These are phyloP conservation scores for Phytophthora multivora DNA, from an alignment of 352 stramenopile species.

Conservation along the genomic window DNA sequence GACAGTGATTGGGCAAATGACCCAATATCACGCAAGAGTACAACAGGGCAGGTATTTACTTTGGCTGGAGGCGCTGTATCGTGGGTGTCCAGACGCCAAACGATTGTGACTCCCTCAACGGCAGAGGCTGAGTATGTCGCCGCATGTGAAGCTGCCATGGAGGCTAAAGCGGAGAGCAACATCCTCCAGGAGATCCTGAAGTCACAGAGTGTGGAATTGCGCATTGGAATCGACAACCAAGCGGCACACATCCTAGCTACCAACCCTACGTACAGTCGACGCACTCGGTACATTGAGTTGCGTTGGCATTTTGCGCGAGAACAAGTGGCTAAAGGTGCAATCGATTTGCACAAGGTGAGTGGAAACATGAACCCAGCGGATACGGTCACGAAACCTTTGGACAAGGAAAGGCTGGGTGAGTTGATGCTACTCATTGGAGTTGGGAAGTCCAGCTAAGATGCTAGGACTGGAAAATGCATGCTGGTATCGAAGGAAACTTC, in stretches of 20 bases:
- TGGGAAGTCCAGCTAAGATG: background rate
- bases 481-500: too few relatives aligned
- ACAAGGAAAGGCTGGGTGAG: background rate
- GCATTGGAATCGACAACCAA: constrained; percentile 5
- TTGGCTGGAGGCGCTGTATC: background rate
- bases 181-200: constrained; percentile 5
- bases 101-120: background rate
- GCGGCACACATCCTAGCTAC: background rate
- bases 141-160: constrained; percentile 5
- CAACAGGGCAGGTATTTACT: background rate
- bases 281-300: background rate
- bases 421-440: background rate
- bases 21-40: background rate
- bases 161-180: background rate
- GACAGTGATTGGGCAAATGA: background rate
- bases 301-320: background rate
- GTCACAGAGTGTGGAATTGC: too few relatives aligned
- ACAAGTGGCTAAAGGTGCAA: background rate
- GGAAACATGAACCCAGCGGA: background rate
- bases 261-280: background rate
- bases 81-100: constrained; percentile 2
- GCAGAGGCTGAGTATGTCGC: background rate
- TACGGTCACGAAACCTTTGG: background rate
- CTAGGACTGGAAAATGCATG: too few relatives aligned
- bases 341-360: background rate